Conservation (phyloP, 2,329 filamentous ascomycete species). For the Amesomyces nigricolor region DNA sequence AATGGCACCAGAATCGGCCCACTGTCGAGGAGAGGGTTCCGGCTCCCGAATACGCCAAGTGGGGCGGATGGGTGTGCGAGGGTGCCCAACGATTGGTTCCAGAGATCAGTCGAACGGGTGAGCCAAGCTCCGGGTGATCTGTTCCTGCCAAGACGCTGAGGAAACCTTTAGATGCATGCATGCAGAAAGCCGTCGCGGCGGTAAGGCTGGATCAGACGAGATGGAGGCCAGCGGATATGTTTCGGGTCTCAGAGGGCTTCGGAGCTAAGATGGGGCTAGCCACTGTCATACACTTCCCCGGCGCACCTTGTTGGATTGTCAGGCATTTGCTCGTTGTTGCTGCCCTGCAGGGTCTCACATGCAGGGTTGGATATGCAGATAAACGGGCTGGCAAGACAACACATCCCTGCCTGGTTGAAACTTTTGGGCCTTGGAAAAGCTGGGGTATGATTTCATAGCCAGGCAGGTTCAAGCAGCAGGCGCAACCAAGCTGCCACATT, state of each 20-base stretch:
- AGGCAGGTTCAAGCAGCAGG: neutral
- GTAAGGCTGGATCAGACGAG: neutral
- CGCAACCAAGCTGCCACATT: neutral
- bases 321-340: too few species aligned
- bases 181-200: neutral
- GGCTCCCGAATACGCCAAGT: slow-evolving; percentile 23
- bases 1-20: slow-evolving; percentile 26
- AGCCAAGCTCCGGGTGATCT: neutral
- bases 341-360: too few species aligned
- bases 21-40: slow-evolving; percentile 21
- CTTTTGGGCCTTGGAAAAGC: slow-evolving; percentile 1
- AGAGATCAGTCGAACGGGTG: slow-evolving; percentile 14
- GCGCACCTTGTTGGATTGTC: too few species aligned
- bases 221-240: too few species aligned
- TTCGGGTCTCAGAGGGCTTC: too few species aligned
- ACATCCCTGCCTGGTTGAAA: too few species aligned
- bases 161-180: slow-evolving; percentile 7
- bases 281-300: too few species aligned
- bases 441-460: slow-evolving; percentile 21
- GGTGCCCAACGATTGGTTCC: slow-evolving; percentile 11
- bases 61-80: neutral
- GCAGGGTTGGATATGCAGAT: neutral
- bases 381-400: neutral
- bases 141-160: slow-evolving; percentile 22
- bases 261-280: too few species aligned